A percentile compares a stretch with the other conserved stretches of the same genome.
Conservation (phyloP, 108 stramenopile species). For the Pseudonitzschia multiseries region DNA sequence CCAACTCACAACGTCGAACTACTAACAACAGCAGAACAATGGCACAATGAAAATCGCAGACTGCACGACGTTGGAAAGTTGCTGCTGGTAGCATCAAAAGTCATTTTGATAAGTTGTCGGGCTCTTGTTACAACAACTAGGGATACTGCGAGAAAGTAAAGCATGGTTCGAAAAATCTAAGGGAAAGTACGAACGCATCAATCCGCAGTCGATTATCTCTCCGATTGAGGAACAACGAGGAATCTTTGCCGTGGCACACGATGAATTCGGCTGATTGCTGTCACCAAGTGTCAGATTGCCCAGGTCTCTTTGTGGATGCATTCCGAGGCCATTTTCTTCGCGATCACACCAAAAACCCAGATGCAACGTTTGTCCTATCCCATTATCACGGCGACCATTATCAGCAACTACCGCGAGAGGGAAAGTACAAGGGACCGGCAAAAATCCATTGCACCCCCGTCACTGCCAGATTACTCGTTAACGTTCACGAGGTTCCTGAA, state of each 20-base stretch:
- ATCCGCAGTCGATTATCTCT: too few relatives aligned
- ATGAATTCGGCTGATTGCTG: constrained; percentile 48
- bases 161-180: too few relatives aligned
- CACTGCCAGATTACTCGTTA: constrained; percentile 45
- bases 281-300: constrained; percentile 42
- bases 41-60: too few relatives aligned
- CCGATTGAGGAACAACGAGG: too few relatives aligned
- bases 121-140: too few relatives aligned
- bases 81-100: too few relatives aligned
- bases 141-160: too few relatives aligned
- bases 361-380: constrained; percentile 45
- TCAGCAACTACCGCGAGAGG: constrained; percentile 40
- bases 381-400: constrained; percentile 73
- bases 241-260: neutral
- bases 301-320: constrained; percentile 55
- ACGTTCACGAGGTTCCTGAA: constrained; percentile 46
- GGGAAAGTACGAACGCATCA: too few relatives aligned
- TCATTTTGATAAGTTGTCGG: too few relatives aligned
- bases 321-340: constrained; percentile 41
- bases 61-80: too few relatives aligned
- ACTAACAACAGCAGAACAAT: too few relatives aligned
- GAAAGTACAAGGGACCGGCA: constrained; percentile 52
- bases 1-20: too few relatives aligned
- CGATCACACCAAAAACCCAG: constrained; percentile 28
- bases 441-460: constrained; percentile 64